phyloP scores from a whole-genome alignment of 495 filamentous ascomycete species.

The Neurospora discreta region DNA sequence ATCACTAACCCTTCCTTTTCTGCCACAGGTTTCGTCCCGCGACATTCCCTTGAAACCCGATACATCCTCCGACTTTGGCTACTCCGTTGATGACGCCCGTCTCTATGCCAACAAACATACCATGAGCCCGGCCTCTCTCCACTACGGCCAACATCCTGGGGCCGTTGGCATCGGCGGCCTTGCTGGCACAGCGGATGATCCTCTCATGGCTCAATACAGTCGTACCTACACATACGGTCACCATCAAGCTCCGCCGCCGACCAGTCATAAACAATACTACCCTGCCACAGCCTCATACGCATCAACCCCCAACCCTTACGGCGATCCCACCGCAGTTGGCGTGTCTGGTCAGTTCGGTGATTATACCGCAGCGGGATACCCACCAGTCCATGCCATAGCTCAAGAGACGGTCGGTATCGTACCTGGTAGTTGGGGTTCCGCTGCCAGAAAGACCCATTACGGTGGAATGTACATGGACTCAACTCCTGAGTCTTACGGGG shows the following conservation, averaged over 20 bases:
- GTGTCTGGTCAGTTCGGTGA: neutral
- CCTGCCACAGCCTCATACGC: neutral
- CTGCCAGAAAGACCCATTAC: constrained; percentile 10
- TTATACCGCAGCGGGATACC: neutral
- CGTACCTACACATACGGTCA: neutral
- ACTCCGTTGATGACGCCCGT: constrained; percentile 30
- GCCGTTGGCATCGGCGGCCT: neutral
- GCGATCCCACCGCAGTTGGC: neutral
- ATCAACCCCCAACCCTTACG: neutral
- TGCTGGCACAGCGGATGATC: neutral
- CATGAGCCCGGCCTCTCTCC: neutral
- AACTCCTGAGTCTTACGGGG: constrained; percentile 18
- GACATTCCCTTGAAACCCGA: constrained; percentile 34
- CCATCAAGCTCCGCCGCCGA: neutral
- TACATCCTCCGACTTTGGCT: constrained; percentile 20
- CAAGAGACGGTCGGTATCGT: constrained; percentile 22
- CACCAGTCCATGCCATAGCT: constrained; percentile 12
- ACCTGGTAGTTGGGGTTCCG: constrained; percentile 17
- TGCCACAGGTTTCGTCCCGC: constrained; percentile 34
- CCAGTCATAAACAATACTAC: neutral
- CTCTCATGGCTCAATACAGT: neutral
- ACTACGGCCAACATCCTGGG: neutral
- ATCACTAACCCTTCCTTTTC: constrained; percentile 10
- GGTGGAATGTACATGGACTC: constrained; percentile 24
- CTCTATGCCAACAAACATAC: constrained; percentile 22